Conservation (phyloP, 2,329 filamentous ascomycete genomes). For the Plenodomus biglobosus region DNA sequence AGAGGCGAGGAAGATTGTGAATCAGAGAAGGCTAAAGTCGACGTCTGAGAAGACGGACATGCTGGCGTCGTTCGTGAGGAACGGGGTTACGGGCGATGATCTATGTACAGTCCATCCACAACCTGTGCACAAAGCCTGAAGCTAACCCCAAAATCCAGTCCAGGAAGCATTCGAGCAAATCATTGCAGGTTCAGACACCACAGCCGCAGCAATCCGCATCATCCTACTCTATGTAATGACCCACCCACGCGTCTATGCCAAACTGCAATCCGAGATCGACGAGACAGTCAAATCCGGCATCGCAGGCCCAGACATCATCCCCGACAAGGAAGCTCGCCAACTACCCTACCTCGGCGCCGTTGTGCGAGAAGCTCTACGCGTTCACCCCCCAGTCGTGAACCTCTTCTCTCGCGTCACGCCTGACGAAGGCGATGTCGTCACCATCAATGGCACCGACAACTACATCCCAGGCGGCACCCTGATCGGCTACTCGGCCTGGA, state of each 20-base stretch:
- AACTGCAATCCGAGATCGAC: slow-evolving; percentile 52
- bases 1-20: slow-evolving; percentile 30
- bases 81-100: slow-evolving; percentile 47
- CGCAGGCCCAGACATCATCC: slow-evolving; percentile 47
- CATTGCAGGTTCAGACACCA: slow-evolving; percentile 61
- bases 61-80: slow-evolving; percentile 56
- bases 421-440: slow-evolving; percentile 36
- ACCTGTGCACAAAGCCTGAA: neutral
- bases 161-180: slow-evolving; percentile 50
- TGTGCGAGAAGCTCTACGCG: slow-evolving; percentile 48
- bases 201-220: slow-evolving; percentile 57
- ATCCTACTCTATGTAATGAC: slow-evolving; percentile 57
- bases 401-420: slow-evolving; percentile 38
- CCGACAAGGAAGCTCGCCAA: slow-evolving; percentile 48
- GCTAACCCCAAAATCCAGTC: slow-evolving; percentile 24
- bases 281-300: slow-evolving; percentile 42
- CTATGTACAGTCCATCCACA: slow-evolving; percentile 22
- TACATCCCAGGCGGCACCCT: slow-evolving; percentile 41
- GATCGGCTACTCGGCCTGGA: slow-evolving; percentile 38
- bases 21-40: slow-evolving; percentile 50
- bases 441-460: slow-evolving; percentile 27
- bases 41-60: slow-evolving; percentile 53
- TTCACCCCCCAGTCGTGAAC: slow-evolving; percentile 47
- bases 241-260: slow-evolving; percentile 51
- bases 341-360: slow-evolving; percentile 52